Conservation (phyloP, 169 alveolate genomes). For the Plasmodium knowlesi region DNA sequence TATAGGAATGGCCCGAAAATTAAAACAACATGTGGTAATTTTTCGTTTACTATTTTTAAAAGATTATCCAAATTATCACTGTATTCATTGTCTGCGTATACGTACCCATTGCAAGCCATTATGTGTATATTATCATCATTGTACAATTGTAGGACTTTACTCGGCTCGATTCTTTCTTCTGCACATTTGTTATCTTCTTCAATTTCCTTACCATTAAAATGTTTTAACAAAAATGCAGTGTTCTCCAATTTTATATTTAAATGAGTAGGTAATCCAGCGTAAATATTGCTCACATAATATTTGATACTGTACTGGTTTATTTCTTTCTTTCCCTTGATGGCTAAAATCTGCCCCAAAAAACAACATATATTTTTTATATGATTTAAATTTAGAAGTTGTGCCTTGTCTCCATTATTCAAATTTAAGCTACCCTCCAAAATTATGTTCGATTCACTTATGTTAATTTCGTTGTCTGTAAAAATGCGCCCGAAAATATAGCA, state of each 20-base stretch:
- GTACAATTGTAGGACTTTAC: conserved; percentile 41
- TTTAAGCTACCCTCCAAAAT: conserved; percentile 62
- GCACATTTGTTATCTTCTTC: conserved; percentile 51
- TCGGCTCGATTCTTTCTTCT: not conserved
- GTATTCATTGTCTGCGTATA: conserved; percentile 61
- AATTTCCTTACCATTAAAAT: conserved; percentile 69
- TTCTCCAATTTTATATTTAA: conserved; percentile 36
- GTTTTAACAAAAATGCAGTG: conserved; percentile 48
- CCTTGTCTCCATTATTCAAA: conserved; percentile 66
- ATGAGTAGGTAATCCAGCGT: conserved; percentile 75
- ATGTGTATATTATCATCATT: conserved; percentile 74
- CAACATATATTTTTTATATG: conserved; percentile 61
- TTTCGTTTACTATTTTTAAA: conserved; percentile 68
- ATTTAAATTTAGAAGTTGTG: conserved; percentile 65
- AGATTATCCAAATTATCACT: conserved; percentile 54
- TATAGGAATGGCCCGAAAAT: conserved; percentile 76
- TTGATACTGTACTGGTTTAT: conserved; percentile 71
- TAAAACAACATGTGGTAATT: conserved; percentile 73
- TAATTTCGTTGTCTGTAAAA: conserved; percentile 64
- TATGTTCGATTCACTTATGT: conserved; percentile 73
- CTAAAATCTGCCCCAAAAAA: conserved; percentile 74
- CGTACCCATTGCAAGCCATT: conserved; percentile 73
- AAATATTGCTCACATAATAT: conserved; percentile 56
- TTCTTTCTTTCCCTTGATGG: conserved; percentile 74
- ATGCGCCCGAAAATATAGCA: conserved; percentile 62